Conservation (phyloP, 1,139 yeast genomes). For the Suhomyces bribrorum region DNA sequence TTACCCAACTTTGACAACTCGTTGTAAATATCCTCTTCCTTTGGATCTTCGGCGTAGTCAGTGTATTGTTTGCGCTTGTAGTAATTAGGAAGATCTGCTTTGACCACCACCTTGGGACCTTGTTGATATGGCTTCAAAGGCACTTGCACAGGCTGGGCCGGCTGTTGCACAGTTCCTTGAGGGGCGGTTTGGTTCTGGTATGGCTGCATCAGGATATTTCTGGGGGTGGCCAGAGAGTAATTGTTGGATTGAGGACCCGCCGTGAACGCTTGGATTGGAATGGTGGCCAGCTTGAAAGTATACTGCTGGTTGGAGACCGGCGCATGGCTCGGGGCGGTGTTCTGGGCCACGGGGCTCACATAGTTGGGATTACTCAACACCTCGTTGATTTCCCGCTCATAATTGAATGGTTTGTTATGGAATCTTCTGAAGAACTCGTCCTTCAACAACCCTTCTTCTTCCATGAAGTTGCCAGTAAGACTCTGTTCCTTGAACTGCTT, state of each 20-base stretch:
- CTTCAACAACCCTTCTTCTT: conserved; percentile 34
- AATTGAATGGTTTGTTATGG: conserved; percentile 20
- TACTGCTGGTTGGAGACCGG: conserved; percentile 12
- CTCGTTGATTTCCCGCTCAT: conserved; percentile 19
- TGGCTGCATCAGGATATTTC: conserved; percentile 5
- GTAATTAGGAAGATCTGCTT: conserved; percentile 6
- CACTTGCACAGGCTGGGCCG: conserved; percentile 7
- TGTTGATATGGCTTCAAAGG: conserved; percentile 13
- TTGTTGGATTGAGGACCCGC: conserved; percentile 4
- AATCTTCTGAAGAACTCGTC: conserved; percentile 20
- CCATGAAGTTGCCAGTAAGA: conserved; percentile 40
- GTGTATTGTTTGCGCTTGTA: conserved; percentile 8
- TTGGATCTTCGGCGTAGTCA: conserved; percentile 10
- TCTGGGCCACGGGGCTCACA: conserved; percentile 14
- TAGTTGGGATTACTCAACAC: conserved; percentile 19
- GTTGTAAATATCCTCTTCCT: conserved; percentile 15
- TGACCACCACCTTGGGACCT: conserved; percentile 4
- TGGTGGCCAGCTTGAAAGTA: conserved; percentile 14
- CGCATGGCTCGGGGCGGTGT: conserved; percentile 8
- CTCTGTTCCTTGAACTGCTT: conserved; percentile 49
- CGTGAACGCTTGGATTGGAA: conserved; percentile 12
- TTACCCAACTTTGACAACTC: conserved; percentile 19
- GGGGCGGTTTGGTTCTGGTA: not conserved
- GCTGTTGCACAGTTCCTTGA: conserved; percentile 1
- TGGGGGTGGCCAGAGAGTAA: conserved; percentile 1